phyloP scores from a whole-genome alignment of 2,329 filamentous ascomycete species.

The Neonectria neomacrospora region DNA sequence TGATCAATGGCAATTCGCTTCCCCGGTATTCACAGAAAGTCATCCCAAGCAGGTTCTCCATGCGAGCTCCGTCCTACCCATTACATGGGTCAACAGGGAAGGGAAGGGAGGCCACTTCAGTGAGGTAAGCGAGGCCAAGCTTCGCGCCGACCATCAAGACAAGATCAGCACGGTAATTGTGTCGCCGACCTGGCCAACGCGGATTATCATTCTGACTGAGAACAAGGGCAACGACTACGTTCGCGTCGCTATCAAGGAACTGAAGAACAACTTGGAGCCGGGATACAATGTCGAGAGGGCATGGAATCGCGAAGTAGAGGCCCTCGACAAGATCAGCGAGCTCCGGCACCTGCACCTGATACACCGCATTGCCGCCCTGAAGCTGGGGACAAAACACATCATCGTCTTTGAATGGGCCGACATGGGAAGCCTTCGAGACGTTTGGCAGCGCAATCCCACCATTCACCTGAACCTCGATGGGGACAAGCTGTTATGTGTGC shows the following conservation, averaged over 20 bases:
- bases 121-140: conserved; percentile 12
- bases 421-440: conserved; percentile 27
- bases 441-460: conserved; percentile 11
- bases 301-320: conserved; percentile 14
- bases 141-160: conserved; percentile 22
- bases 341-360: conserved; percentile 26
- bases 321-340: conserved; percentile 22
- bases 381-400: background rate
- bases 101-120: conserved; percentile 30
- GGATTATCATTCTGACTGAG: background rate
- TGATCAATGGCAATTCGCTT: conserved; percentile 17
- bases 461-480: background rate
- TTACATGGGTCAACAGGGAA: background rate
- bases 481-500: conserved; percentile 10
- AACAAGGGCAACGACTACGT: background rate
- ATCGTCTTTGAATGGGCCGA: conserved; percentile 35
- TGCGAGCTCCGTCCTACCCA: conserved; percentile 8
- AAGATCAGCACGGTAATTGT: background rate
- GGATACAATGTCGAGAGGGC: conserved; percentile 8
- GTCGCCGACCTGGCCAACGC: background rate
- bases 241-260: conserved; percentile 24
- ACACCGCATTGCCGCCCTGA: conserved; percentile 25
- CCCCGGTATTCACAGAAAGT: conserved; percentile 3
- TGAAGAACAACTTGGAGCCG: conserved; percentile 19
- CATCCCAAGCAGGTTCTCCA: background rate